Base-by-base conservation (phyloP, 768 basidiomycete species). In the Saitozyma podzolica region DNA sequence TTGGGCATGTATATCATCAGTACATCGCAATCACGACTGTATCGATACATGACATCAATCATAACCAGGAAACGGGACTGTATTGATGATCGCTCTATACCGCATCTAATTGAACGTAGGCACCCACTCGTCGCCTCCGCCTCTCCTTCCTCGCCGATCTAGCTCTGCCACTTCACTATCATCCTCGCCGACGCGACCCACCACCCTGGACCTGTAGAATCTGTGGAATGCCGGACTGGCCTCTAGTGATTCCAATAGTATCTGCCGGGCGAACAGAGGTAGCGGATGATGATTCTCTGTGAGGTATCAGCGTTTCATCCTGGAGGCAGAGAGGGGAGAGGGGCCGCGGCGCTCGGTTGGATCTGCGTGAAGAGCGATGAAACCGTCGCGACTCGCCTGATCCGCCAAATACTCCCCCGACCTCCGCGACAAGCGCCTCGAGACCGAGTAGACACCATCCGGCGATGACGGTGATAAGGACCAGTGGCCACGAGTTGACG, bases 401-500 rank as follows among this genome's bases (percentile, higher is more conserved):
- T 16, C 53, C 51, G 14, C 78, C 78, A 63, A 78, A 79, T 1
- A 79, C 78, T 7, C 70, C 73, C 1, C 75, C 78, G 0, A 78
- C 76, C 68, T 79, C 78, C 13, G 63, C 56, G 19, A 76, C 70
- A n/a, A 79, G 54, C 39, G 76, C 76, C 56, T 79, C 76, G 1
- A 79, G 62, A 19, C 78, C 78, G 14, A 77, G 55, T 0, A 79
- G 52, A 58, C 70, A 76, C 78, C 78, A 79, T 19, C 72, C 76
- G 10, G 76, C 76, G 3, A 79, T 61, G 40, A 76, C 43, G 1
- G 72, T 70, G 19, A 79, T 68, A 9, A 73, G 50, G 9, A 74
- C 62, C 4, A 69, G 50, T 4, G 66, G 55, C 61, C 67, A 74
- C 7, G 68, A 66, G 7, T 61, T 64, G 0, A 76, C 69, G 11